These are phyloP conservation scores for Hyaloscypha hepaticicola DNA, from an alignment of 495 filamentous ascomycete species.

Conservation along the genomic window DNA sequence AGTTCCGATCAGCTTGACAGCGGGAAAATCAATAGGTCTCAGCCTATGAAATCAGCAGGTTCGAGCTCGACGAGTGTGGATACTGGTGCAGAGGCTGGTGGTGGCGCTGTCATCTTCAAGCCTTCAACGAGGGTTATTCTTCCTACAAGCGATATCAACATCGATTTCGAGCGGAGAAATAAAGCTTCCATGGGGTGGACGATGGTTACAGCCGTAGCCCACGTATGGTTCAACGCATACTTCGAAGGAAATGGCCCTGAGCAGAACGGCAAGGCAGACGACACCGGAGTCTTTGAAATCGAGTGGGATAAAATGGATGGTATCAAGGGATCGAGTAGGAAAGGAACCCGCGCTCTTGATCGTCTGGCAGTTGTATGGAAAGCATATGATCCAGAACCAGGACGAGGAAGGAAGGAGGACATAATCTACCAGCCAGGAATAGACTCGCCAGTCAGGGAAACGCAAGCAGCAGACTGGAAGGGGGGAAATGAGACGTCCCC, in stretches of 20 bases:
- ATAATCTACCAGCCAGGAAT: conserved; percentile 58
- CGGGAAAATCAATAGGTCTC: background rate
- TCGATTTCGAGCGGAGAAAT: conserved; percentile 80
- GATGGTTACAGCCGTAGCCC: conserved; percentile 88
- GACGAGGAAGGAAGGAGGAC: conserved; percentile 34
- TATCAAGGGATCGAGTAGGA: conserved; percentile 73
- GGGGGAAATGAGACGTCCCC: conserved; percentile 46
- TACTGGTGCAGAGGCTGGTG: conserved; percentile 39
- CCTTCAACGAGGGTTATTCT: conserved; percentile 65
- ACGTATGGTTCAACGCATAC: conserved; percentile 95
- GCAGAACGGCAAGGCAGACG: conserved; percentile 46
- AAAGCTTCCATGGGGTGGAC: conserved; percentile 75
- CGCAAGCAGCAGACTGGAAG: conserved; percentile 69
- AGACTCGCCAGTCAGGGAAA: conserved; percentile 66
- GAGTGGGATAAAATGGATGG: conserved; percentile 63
- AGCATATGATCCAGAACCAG: conserved; percentile 31
- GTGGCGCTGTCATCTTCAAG: conserved; percentile 73
- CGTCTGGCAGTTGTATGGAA: conserved; percentile 85
- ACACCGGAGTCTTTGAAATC: conserved; percentile 55
- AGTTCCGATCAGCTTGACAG: conserved; percentile 2
- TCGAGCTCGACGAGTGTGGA: conserved; percentile 1
- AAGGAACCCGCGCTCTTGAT: conserved; percentile 81
- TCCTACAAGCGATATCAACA: conserved; percentile 82
- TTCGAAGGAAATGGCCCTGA: conserved; percentile 83
- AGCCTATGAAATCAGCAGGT: background rate